These are phyloP conservation scores for Malassezia globosa DNA, from an alignment of 1,284 basidiomycete species.

Conservation along the genomic window DNA sequence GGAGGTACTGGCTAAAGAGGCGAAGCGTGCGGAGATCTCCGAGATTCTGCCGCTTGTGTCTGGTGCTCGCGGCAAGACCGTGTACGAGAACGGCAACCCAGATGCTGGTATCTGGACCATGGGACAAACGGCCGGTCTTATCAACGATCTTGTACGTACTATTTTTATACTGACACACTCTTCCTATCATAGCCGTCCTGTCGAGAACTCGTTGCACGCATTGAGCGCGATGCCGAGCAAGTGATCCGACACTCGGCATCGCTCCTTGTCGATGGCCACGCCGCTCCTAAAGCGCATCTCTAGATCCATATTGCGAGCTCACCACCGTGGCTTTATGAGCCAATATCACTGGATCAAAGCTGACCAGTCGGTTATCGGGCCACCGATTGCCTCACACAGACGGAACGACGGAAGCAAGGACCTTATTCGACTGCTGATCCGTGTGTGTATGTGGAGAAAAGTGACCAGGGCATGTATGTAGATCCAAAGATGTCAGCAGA, in stretches of 20 bases:
- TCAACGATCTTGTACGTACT: conserved; percentile 58
- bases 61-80: conserved; percentile 62
- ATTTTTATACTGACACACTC: background rate
- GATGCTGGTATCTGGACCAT: conserved; percentile 81
- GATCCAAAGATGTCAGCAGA: too few relatives aligned
- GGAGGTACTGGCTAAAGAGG: conserved; percentile 72
- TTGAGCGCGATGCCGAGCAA: conserved; percentile 68
- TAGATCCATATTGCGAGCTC: too few relatives aligned
- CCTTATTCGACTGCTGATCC: too few relatives aligned
- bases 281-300: too few relatives aligned
- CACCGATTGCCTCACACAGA: too few relatives aligned
- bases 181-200: conserved; percentile 56
- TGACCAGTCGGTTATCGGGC: too few relatives aligned
- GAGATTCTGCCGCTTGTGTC: conserved; percentile 67
- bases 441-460: too few relatives aligned
- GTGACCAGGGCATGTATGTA: too few relatives aligned
- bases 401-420: too few relatives aligned
- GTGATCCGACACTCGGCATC: conserved; percentile 46
- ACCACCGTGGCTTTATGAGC: too few relatives aligned
- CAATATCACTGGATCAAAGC: too few relatives aligned
- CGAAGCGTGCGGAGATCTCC: conserved; percentile 73
- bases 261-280: background rate
- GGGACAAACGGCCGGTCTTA: conserved; percentile 68
- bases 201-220: conserved; percentile 59
- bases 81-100: conserved; percentile 73